A percentile compares a stretch with the other conserved stretches of the same genome.
These are phyloP conservation scores for Truncatella angustata DNA, from an alignment of 2,329 filamentous ascomycete species.

Conservation along the genomic window DNA sequence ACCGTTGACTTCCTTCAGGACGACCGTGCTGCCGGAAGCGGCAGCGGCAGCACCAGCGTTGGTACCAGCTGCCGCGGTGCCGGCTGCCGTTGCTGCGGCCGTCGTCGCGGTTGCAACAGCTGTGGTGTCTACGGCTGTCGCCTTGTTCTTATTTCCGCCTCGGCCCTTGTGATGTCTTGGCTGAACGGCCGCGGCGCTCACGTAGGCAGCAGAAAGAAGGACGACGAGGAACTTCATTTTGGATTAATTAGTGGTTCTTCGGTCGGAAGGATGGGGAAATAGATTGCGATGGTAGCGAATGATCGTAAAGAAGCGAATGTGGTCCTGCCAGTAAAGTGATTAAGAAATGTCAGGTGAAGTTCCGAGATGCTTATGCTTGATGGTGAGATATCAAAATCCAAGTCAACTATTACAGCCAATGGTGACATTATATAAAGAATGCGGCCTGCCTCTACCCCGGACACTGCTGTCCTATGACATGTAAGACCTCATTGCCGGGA, in stretches of 20 bases:
- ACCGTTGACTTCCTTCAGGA: constrained; percentile 37
- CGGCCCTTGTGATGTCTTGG: background rate
- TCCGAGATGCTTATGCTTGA: too few species aligned
- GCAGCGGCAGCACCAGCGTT: too few species aligned
- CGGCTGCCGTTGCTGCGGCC: background rate
- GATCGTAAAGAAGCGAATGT: background rate
- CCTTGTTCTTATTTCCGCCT: background rate
- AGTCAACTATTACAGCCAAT: background rate
- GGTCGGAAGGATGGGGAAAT: background rate
- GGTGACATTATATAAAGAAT: background rate
- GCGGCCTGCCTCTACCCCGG: too few species aligned
- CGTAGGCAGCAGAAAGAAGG: background rate
- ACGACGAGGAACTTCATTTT: constrained; percentile 2
- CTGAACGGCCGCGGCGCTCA: background rate
- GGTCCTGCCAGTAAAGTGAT: constrained; percentile 1
- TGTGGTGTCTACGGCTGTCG: background rate
- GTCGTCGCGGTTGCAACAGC: background rate
- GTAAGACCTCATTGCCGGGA: background rate
- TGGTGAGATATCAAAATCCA: too few species aligned
- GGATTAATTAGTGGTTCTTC: background rate
- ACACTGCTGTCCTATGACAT: too few species aligned
- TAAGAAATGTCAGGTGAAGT: too few species aligned
- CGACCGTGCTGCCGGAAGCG: constrained; percentile 9
- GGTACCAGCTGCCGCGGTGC: too few species aligned
- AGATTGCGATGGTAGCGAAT: background rate